Evolutionary conservation across 2,329 filamentous ascomycete genomes (phyloP), one percentile per base, ranked within the genome.

Genomic region (Pseudogymnoascus sp.): DNA sequence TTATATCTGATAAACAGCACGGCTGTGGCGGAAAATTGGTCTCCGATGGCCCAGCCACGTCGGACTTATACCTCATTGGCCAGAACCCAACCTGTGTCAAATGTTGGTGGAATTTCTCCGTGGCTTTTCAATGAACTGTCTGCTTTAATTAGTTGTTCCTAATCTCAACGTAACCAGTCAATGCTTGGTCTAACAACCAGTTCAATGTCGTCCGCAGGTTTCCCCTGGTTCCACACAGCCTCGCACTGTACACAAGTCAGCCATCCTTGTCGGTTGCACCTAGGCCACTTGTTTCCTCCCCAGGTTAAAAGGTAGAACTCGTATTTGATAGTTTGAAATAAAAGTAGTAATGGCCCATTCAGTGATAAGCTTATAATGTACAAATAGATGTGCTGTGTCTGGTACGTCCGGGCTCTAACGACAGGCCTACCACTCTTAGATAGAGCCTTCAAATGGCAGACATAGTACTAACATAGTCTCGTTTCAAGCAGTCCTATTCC

Each of bases 41-140:
- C 25, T 55, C 25, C n/a, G 25, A 55, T 16, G 28, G 6, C 12
- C 6, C 45, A 55, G 25, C 49, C n/a, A 9, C 5, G 16, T 12
- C 28, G 49, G 49, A 21, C 7, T 52, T 52, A 31, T 52, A 52
- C 45, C 45, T 18, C 45, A 52, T 52, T 55, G 49, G 49, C n/a
- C 49, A 18, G n/a, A n/a, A 12, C n/a, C 49, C 9, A 55, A 55
- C 25, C 5, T 33, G n/a, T 33, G 8, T 8, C n/a, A 33, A 16
- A 16, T 9, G 2, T 33, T 21, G 4, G 25, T 18, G n/a, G 28
- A 55, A 33, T 55, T 55, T 55, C n/a, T 55, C 49, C 25, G 28
- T 33, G 1, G n/a, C 12, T 55, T 33, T 25, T 12, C 18, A 28
- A 11, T 52, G 9, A 52, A 11, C 3, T 16, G 11, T 16, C 8